Evolutionary conservation across 139 green algal species (phyloP).

Genomic region (Asterochloris sp.): DNA sequence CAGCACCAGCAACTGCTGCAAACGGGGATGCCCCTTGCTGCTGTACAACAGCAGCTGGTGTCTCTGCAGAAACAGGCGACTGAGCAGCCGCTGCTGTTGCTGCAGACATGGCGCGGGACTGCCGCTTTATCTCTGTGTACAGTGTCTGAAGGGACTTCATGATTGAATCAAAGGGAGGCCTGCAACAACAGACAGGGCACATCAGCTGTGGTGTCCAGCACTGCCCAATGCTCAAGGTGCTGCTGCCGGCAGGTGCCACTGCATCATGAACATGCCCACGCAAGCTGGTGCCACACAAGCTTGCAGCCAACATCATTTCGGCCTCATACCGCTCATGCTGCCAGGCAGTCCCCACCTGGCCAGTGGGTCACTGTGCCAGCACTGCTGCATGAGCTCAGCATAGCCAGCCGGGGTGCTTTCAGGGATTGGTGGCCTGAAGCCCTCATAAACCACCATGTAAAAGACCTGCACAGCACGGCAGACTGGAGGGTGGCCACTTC

Average conservation of each 20-base stretch:
- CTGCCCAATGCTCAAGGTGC: too few species aligned
- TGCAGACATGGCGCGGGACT: too few species aligned
- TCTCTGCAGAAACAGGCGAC: too few species aligned
- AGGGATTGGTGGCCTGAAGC: conserved; percentile 27
- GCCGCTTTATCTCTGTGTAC: not conserved
- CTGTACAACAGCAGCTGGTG: too few species aligned
- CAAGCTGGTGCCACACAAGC: too few species aligned
- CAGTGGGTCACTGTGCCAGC: conserved; percentile 26
- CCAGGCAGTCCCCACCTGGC: conserved; percentile 2
- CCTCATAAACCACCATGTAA: conserved; percentile 34
- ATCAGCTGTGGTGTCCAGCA: too few species aligned
- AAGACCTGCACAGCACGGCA: conserved; percentile 20
- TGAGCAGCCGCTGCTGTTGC: not conserved
- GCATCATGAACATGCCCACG: too few species aligned
- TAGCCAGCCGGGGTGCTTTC: conserved; percentile 25
- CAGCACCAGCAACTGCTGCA: too few species aligned
- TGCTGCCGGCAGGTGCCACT: too few species aligned
- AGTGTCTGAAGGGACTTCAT: conserved; percentile 4
- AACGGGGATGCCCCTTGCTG: too few species aligned
- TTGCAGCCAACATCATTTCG: too few species aligned
- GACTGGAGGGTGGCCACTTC: not conserved
- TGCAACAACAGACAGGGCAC: not conserved
- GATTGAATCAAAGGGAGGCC: conserved; percentile 5
- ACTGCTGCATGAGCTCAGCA: conserved; percentile 29
- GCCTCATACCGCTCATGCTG: too few species aligned